Conservation (phyloP, 169 alveolate species). For the Cryptosporidium meleagridis region DNA sequence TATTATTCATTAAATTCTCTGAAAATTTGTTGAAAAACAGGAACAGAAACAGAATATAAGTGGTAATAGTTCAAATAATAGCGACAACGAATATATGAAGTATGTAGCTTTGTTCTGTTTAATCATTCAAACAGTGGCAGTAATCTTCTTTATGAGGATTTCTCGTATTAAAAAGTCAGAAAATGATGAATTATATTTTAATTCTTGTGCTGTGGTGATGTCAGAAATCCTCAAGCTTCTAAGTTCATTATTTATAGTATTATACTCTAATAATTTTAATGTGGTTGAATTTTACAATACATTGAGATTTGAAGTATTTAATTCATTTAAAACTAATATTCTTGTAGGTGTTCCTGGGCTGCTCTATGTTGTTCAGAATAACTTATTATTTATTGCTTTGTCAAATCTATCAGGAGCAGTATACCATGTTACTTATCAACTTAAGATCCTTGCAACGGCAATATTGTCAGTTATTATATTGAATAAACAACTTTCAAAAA, state of each 20-base stretch:
- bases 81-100: slow-evolving; percentile 50
- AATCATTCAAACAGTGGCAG: slow-evolving; percentile 64
- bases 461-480: slow-evolving; percentile 79
- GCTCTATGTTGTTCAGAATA: slow-evolving; percentile 82
- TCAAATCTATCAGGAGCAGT: slow-evolving; percentile 83
- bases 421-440: slow-evolving; percentile 81
- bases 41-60: background rate
- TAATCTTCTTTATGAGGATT: slow-evolving; percentile 58
- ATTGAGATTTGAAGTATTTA: slow-evolving; percentile 22
- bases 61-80: background rate
- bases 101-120: slow-evolving; percentile 55
- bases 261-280: background rate
- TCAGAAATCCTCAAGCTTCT: slow-evolving; percentile 48
- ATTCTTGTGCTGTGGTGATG: slow-evolving; percentile 68
- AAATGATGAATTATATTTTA: slow-evolving; percentile 29
- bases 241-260: slow-evolving; percentile 22
- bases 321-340: slow-evolving; percentile 30
- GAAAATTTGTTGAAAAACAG: background rate
- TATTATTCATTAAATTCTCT: background rate
- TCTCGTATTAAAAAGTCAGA: slow-evolving; percentile 12
- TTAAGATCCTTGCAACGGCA: slow-evolving; percentile 84
- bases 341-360: slow-evolving; percentile 81
- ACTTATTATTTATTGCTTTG: slow-evolving; percentile 80
- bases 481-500: slow-evolving; percentile 50
- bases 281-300: background rate